These are phyloP conservation scores for Trichophyton schoenleinii DNA, from an alignment of 2,329 filamentous ascomycete species.

Conservation along the genomic window DNA sequence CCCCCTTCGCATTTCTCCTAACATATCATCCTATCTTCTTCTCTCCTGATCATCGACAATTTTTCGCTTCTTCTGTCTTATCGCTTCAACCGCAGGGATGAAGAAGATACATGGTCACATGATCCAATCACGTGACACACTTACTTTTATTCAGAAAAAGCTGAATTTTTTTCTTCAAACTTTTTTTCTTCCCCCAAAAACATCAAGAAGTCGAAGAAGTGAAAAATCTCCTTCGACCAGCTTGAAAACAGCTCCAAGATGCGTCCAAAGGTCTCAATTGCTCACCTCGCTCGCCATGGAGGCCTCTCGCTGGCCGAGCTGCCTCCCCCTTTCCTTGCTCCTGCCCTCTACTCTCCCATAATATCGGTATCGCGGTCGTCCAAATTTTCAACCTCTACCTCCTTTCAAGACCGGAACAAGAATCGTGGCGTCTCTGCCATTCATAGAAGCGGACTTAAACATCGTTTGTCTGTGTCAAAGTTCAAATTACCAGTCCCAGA, in stretches of 20 bases:
- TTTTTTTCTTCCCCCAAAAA: not conserved
- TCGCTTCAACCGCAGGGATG: not conserved
- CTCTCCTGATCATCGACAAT: not conserved
- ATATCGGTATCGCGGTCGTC: conserved; percentile 7
- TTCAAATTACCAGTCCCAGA: conserved; percentile 62
- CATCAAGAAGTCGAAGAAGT: not conserved
- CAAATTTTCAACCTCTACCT: conserved; percentile 21
- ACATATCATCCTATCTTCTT: not conserved
- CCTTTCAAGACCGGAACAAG: conserved; percentile 57
- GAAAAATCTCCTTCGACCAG: not conserved
- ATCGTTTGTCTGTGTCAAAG: conserved; percentile 61
- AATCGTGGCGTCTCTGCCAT: conserved; percentile 71
- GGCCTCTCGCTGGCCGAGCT: conserved; percentile 25
- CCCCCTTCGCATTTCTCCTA: no score
- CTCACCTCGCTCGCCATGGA: conserved; percentile 17
- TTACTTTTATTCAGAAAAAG: not conserved
- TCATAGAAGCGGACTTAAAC: conserved; percentile 60
- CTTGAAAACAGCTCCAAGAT: not conserved
- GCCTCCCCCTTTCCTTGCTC: conserved; percentile 35
- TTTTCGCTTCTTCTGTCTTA: not conserved
- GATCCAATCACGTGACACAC: not conserved
- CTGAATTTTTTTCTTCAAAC: not conserved
- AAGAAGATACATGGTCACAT: not conserved
- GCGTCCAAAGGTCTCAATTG: conserved; percentile 20
- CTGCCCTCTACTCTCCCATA: conserved; percentile 18